These are phyloP conservation scores for Stachybotrys echinatus DNA, from an alignment of 2,329 filamentous ascomycete genomes.

Conservation along the genomic window DNA sequence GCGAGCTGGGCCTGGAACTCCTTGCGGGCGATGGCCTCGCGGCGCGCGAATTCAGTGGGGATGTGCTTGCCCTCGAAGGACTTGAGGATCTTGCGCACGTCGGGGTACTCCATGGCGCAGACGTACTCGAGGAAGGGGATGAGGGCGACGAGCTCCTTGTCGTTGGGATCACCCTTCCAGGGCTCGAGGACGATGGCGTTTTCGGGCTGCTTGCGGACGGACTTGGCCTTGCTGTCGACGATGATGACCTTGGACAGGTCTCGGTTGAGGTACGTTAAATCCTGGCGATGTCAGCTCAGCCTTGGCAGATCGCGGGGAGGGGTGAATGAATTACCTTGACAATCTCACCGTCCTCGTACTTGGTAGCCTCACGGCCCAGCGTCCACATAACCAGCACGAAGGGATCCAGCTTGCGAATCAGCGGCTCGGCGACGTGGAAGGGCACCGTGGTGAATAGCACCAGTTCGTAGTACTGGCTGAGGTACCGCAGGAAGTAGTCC, in stretches of 20 bases:
- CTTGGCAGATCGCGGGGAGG: neutral
- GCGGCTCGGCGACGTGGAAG: conserved; percentile 75
- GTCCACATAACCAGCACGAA: conserved; percentile 95
- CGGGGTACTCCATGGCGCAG: conserved; percentile 84
- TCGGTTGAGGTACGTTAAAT: conserved; percentile 95
- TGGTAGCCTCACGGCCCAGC: conserved; percentile 91
- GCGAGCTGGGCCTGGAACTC: conserved; percentile 77
- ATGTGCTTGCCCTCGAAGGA: conserved; percentile 88
- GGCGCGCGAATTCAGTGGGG: conserved; percentile 80
- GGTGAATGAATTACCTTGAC: conserved; percentile 66
- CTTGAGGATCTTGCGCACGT: conserved; percentile 80
- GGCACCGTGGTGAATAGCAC: conserved; percentile 92
- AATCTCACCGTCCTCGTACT: conserved; percentile 92
- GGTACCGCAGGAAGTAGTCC: conserved; percentile 95
- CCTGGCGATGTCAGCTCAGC: conserved; percentile 43
- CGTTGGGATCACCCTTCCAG: conserved; percentile 79
- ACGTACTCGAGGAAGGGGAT: conserved; percentile 98
- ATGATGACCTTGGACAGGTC: conserved; percentile 94
- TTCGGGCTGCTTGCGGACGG: conserved; percentile 88
- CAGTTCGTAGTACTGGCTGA: conserved; percentile 96
- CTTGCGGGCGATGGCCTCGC: conserved; percentile 79
- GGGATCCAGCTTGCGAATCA: conserved; percentile 90
- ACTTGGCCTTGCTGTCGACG: conserved; percentile 77
- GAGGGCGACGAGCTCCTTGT: conserved; percentile 80
- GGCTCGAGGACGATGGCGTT: conserved; percentile 90